A percentile compares a stretch with the other conserved stretches of the same genome.
These are phyloP conservation scores for Phenoliferia sp. DNA, from an alignment of 1,284 basidiomycete species.

Conservation along the genomic window DNA sequence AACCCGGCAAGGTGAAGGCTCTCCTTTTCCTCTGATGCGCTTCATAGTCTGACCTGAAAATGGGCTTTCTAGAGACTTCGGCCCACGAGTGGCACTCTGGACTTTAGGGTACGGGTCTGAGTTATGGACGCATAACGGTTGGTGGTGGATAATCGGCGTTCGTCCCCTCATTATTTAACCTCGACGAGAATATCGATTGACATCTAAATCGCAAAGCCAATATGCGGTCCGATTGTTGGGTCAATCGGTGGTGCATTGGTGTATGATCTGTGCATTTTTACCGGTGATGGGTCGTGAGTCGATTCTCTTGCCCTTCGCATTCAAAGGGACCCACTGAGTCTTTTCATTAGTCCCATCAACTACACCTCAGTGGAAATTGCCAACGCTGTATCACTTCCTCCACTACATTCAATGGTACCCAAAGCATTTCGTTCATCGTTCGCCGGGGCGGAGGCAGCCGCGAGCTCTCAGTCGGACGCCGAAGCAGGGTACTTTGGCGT, in stretches of 20 bases:
- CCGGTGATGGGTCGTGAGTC: slow-evolving; percentile 22
- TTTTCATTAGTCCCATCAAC: slow-evolving; percentile 20
- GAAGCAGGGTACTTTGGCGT: not conserved
- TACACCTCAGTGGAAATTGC: slow-evolving; percentile 9
- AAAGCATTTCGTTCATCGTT: not conserved
- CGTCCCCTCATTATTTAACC: not conserved
- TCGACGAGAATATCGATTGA: not conserved
- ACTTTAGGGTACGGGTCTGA: slow-evolving; percentile 33
- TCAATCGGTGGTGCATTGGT: slow-evolving; percentile 21
- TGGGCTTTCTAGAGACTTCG: slow-evolving; percentile 29
- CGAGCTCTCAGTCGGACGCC: not conserved
- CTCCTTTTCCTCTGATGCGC: not conserved
- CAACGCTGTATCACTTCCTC: slow-evolving; percentile 8
- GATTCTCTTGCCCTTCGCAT: not conserved
- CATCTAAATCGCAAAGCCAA: slow-evolving; percentile 14
- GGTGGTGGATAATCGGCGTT: slow-evolving; percentile 33
- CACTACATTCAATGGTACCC: not conserved
- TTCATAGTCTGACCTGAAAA: not conserved
- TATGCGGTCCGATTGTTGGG: slow-evolving; percentile 16
- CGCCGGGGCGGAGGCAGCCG: not conserved
- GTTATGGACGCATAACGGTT: slow-evolving; percentile 32
- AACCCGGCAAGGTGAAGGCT: slow-evolving; percentile 34
- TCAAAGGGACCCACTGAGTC: not conserved
- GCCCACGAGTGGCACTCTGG: slow-evolving; percentile 36
- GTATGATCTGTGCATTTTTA: slow-evolving; percentile 33